Conservation (phyloP, 1,284 basidiomycete species). For the Albatrellus sp. region DNA sequence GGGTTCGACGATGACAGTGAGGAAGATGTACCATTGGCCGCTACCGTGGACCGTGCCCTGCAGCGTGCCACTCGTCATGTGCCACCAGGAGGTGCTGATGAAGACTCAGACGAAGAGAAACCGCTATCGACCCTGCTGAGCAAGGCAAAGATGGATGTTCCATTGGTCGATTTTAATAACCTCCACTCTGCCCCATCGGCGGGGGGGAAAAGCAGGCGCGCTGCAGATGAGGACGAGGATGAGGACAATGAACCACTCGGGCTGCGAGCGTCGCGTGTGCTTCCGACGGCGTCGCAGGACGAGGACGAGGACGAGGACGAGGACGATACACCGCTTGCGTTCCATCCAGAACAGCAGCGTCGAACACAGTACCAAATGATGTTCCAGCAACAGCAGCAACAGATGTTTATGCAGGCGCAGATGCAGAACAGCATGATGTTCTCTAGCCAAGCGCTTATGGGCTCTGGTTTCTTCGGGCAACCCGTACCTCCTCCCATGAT, state of each 20-base stretch:
- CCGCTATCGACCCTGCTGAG: conserved; percentile 51
- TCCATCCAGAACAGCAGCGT: conserved; percentile 67
- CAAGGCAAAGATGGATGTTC: conserved; percentile 36
- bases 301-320: conserved; percentile 21
- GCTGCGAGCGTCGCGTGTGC: conserved; percentile 39
- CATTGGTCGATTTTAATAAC: conserved; percentile 32
- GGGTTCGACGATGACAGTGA: conserved; percentile 40
- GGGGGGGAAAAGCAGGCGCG: conserved; percentile 9
- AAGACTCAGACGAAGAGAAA: conserved; percentile 58
- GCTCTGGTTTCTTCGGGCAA: conserved; percentile 44
- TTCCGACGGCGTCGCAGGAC: conserved; percentile 11
- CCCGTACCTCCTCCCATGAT: conserved; percentile 35
- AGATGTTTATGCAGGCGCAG: conserved; percentile 68
- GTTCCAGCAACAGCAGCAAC: conserved; percentile 39
- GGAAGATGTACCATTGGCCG: conserved; percentile 63
- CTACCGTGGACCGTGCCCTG: conserved; percentile 38
- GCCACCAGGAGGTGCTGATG: conserved; percentile 18
- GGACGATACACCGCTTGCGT: conserved; percentile 44
- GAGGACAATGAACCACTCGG: conserved; percentile 64
- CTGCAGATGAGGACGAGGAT: conserved; percentile 32
- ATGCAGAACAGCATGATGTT: conserved; percentile 66
- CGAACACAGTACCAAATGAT: conserved; percentile 57
- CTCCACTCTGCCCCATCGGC: conserved; percentile 14
- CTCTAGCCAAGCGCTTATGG: conserved; percentile 50
- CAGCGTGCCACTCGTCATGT: conserved; percentile 25